These are phyloP conservation scores for Penicillium soppii DNA, from an alignment of 495 filamentous ascomycete species.

Conservation along the genomic window DNA sequence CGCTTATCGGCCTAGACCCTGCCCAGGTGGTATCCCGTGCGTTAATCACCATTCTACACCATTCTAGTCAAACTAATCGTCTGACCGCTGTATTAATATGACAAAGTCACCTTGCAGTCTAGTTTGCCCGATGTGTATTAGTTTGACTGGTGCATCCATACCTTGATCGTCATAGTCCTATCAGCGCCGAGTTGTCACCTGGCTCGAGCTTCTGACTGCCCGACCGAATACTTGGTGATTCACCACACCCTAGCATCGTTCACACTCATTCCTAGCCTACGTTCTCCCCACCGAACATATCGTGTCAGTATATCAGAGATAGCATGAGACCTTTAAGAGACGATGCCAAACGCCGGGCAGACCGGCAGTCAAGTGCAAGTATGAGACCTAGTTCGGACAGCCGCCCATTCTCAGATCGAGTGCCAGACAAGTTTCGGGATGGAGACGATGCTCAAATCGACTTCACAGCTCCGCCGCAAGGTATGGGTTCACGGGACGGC, in stretches of 20 bases:
- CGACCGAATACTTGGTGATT: constrained; percentile 7
- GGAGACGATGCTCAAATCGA: constrained; percentile 73
- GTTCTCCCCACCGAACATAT: neutral
- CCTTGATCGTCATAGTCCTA: constrained; percentile 18
- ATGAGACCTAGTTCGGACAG: constrained; percentile 33
- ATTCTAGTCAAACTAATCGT: neutral
- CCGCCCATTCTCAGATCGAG: constrained; percentile 62
- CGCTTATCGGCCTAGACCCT: constrained; percentile 19
- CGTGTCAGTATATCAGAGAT: constrained; percentile 4
- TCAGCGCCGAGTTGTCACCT: constrained; percentile 25
- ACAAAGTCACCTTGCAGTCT: constrained; percentile 10
- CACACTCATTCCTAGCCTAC: constrained; percentile 4
- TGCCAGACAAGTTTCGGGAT: constrained; percentile 76
- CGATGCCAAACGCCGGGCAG: constrained; percentile 31
- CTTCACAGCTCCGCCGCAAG: constrained; percentile 59
- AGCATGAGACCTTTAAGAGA: constrained; percentile 35
- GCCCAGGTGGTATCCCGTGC: constrained; percentile 1
- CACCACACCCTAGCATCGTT: constrained; percentile 3
- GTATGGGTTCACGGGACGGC: constrained; percentile 35
- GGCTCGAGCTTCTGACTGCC: constrained; percentile 14
- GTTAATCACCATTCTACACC: constrained; percentile 3
- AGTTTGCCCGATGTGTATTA: constrained; percentile 2
- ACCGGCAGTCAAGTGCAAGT: constrained; percentile 34
- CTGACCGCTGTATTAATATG: constrained; percentile 20
- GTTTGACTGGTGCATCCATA: constrained; percentile 21